Evolutionary conservation across 495 filamentous ascomycete genomes (phyloP), one percentile per base, ranked within the genome.

Genomic region (Aspergillus mulundensis): DNA sequence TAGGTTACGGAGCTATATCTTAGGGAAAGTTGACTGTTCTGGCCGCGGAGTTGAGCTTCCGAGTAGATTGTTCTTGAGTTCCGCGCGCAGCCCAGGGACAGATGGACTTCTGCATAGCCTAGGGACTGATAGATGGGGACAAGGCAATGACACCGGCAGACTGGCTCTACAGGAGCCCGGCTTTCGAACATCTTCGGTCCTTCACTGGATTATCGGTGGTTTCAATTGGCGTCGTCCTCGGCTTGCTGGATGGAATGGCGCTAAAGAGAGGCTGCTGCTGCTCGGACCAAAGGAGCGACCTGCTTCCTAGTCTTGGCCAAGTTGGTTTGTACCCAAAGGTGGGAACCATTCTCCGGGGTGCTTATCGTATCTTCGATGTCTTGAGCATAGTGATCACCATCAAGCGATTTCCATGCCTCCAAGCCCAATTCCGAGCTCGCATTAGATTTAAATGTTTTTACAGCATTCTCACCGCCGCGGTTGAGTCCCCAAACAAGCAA

Each of bases 251-350:
- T 36, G 12, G 6, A 3, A 36, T 36, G 12, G 5, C 18, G 21
- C 34, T 40, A 62, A 53, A 69, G 52, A 44, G 71, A 70, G 50
- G 72, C 71, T 65, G 90, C 79, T 19, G 78, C 84, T 58, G 81
- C 80, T 63, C 91, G 81, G 61, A 97, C 58, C 70, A 95, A 71
- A 28, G 93, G 93, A 30, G 87, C 92, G 40, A 97, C 89, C 76
- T 90, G 86, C 73, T 97, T 97, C 61, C 93, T 76, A 69, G 91
- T 96, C 56, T 83, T 77, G 46, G 79, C 76, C 20, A 87, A 59
- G 61, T 84, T 79, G 21, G 67, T 70, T 77, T 96, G 92, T 60
- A 74, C 68, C 88, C 89, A 93, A 25, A 87, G 75, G 45, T 48
- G n/a, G 0, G 50, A 57, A 2, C 36, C 38, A 10, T 67, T 54